Evolutionary conservation across 345 rosid species (phyloP).

Genomic region (Noccaea caerulescens): DNA sequence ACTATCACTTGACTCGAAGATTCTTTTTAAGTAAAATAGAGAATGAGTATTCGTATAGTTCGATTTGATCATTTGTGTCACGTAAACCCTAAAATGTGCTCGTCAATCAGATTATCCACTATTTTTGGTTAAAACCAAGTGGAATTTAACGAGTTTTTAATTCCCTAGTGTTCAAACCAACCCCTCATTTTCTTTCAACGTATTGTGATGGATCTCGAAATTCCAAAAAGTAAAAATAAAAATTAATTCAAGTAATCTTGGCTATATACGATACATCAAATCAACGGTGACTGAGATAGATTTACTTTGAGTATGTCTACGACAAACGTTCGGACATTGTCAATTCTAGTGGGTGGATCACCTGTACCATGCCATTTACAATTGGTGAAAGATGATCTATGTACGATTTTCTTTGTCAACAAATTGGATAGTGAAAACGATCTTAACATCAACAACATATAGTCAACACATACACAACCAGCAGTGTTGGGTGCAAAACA

Average conservation of each 20-base stretch:
- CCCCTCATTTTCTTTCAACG: constrained; percentile 1
- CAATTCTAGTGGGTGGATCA: background rate
- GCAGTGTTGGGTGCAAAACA: background rate
- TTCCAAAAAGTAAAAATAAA: too few species aligned
- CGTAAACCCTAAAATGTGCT: constrained; percentile 22
- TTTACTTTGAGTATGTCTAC: background rate
- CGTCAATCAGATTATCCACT: constrained; percentile 16
- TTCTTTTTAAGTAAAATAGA: background rate
- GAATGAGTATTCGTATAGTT: background rate
- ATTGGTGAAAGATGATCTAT: background rate
- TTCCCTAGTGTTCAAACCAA: background rate
- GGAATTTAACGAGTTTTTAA: too few species aligned
- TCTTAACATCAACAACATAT: background rate
- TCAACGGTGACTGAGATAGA: background rate
- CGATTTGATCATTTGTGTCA: background rate
- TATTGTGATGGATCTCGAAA: background rate
- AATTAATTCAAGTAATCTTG: background rate
- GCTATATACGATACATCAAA: background rate
- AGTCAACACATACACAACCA: background rate
- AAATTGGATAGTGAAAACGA: background rate
- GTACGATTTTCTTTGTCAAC: background rate
- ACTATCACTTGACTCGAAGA: background rate
- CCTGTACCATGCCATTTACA: constrained; percentile 2
- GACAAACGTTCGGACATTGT: background rate
- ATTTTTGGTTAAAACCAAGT: too few species aligned